These are phyloP conservation scores for Emiliania huxleyi DNA, from an alignment of 78 protist species.

Conservation along the genomic window DNA sequence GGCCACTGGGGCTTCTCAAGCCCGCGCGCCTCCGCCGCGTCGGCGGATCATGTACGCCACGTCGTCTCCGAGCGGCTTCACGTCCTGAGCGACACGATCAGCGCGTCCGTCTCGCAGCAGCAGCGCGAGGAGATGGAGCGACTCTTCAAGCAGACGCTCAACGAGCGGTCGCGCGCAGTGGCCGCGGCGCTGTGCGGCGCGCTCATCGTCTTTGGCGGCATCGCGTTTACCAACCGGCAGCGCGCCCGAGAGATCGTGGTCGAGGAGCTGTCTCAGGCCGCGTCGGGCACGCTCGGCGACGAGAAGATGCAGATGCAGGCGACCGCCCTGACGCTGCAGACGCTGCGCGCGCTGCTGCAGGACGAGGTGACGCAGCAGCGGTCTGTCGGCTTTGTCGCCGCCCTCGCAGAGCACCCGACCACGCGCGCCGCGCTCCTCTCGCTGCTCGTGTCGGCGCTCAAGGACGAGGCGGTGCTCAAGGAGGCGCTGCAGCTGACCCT, in stretches of 20 bases:
- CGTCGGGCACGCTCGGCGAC: not conserved
- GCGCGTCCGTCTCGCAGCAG: not conserved
- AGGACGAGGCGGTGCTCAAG: not conserved
- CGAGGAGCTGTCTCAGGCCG: not conserved
- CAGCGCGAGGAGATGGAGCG: not conserved
- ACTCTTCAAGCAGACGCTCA: not conserved
- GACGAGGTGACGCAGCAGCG: not conserved
- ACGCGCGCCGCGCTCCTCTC: not conserved
- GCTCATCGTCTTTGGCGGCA: not conserved
- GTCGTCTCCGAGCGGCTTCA: not conserved
- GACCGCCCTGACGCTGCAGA: not conserved
- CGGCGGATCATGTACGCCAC: too few species aligned
- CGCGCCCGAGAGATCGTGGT: not conserved
- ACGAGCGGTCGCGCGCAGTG: not conserved
- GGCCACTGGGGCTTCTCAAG: too few species aligned
- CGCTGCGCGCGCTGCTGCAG: not conserved
- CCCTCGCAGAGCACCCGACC: not conserved
- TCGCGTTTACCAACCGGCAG: not conserved
- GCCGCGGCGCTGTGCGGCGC: not conserved
- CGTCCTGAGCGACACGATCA: not conserved
- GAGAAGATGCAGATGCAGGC: not conserved
- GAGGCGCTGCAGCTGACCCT: not conserved
- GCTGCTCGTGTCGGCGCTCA: not conserved
- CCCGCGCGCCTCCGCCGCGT: too few species aligned
- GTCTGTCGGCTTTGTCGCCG: not conserved